phyloP scores from a whole-genome alignment of 805 yeast species.

The Lachancea nothofagi region DNA sequence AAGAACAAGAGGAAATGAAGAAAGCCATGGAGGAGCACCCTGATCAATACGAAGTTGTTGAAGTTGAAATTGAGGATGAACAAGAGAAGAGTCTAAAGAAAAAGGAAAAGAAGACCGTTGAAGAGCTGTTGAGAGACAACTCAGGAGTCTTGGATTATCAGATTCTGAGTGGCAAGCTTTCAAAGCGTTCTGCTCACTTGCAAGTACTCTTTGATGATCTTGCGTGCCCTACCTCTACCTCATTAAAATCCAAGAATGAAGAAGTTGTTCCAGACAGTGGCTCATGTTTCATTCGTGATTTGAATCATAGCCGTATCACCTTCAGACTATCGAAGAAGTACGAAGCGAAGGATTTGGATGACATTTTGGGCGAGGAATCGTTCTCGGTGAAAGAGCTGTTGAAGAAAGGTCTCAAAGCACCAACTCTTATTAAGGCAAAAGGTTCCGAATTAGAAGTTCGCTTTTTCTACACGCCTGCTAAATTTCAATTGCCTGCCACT shows the following conservation, averaged over 20 bases:
- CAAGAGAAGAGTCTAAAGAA: constrained; percentile 24
- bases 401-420: constrained; percentile 41
- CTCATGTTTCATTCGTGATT: constrained; percentile 63
- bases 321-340: constrained; percentile 53
- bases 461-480: constrained; percentile 58
- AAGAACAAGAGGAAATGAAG: constrained; percentile 45
- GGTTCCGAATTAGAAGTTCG: constrained; percentile 41
- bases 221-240: constrained; percentile 50
- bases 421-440: constrained; percentile 42
- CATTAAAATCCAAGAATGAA: constrained; percentile 45
- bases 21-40: constrained; percentile 53
- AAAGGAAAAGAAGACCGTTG: constrained; percentile 46
- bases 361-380: constrained; percentile 46
- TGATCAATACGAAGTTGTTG: constrained; percentile 58
- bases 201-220: constrained; percentile 64
- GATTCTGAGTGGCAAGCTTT: constrained; percentile 44
- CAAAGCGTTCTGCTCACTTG: constrained; percentile 44
- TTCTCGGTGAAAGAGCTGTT: constrained; percentile 52
- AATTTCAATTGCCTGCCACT: constrained; percentile 45
- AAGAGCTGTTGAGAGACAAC: constrained; percentile 45
- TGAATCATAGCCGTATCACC: constrained; percentile 51
- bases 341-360: constrained; percentile 42
- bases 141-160: constrained; percentile 60
- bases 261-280: constrained; percentile 45
- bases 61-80: constrained; percentile 38